Evolutionary conservation across 169 alveolate genomes (phyloP).

Genomic region (Neospora caninum): DNA sequence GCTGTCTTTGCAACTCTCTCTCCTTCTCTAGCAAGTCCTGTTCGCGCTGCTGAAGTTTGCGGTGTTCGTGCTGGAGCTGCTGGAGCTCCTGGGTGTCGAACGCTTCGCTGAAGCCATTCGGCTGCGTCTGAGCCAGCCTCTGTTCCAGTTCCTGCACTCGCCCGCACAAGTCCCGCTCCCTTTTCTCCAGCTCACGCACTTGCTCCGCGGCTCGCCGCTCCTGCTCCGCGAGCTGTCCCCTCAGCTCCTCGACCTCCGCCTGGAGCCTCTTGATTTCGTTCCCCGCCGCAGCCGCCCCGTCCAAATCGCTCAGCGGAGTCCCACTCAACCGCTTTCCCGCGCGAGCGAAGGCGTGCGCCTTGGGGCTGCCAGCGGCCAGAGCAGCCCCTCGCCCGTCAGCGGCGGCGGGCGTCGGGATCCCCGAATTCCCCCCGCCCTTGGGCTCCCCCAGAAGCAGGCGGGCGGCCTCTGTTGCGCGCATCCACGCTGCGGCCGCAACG

Average conservation of each 20-base stretch:
- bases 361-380: not conserved
- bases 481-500: conserved; percentile 23
- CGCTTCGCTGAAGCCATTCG: not conserved
- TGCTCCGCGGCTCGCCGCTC: not conserved
- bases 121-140: not conserved
- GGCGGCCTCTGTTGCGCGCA: conserved; percentile 29
- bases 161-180: not conserved
- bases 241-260: not conserved
- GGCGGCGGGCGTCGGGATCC: not conserved
- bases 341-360: not conserved
- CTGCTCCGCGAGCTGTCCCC: conserved; percentile 6
- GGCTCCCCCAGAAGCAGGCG: conserved; percentile 1
- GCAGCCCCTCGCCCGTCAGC: not conserved
- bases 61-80: not conserved
- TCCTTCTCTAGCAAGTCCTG: not conserved
- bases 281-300: not conserved
- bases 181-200: not conserved
- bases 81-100: conserved; percentile 8
- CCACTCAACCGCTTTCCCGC: not conserved
- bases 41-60: not conserved
- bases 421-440: not conserved
- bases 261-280: not conserved
- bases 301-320: not conserved
- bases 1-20: not conserved
- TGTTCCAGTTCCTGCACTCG: not conserved